A percentile compares a stretch with the other conserved stretches of the same genome.
Conservation (phyloP, 768 basidiomycete species). For the Leucogyrophana mollusca region DNA sequence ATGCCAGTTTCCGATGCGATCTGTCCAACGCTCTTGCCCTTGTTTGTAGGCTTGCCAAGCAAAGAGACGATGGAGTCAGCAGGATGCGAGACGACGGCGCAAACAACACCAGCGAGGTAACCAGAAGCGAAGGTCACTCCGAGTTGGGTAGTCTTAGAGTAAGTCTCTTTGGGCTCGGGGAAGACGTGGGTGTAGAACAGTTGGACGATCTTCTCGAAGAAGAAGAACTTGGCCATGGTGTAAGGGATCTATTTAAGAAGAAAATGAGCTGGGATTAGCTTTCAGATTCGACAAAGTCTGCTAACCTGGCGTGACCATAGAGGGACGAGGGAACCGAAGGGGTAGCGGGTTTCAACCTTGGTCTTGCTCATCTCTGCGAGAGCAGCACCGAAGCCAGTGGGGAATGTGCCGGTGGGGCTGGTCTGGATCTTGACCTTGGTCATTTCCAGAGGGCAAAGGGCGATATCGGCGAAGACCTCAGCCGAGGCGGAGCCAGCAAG, state of each 20-base stretch:
- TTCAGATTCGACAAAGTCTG: background rate
- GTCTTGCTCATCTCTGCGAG: conserved; percentile 66
- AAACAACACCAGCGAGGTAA: conserved; percentile 94
- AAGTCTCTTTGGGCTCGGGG: conserved; percentile 72
- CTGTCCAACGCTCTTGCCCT: conserved; percentile 71
- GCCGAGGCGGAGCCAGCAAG: conserved; percentile 92
- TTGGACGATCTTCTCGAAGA: conserved; percentile 87
- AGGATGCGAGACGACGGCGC: conserved; percentile 94
- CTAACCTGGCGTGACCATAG: conserved; percentile 86
- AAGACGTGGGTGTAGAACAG: conserved; percentile 89
- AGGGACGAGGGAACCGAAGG: conserved; percentile 82
- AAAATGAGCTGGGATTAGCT: background rate
- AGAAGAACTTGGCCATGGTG: conserved; percentile 99
- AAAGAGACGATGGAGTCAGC: conserved; percentile 92
- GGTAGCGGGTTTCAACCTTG: conserved; percentile 73
- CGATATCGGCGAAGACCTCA: conserved; percentile 94
- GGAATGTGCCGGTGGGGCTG: conserved; percentile 72
- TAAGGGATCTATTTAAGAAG: conserved; percentile 72
- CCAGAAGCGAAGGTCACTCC: conserved; percentile 88
- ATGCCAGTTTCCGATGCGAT: conserved; percentile 74
- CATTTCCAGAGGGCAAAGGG: conserved; percentile 94
- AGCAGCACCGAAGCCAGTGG: conserved; percentile 69
- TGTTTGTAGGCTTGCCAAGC: conserved; percentile 88
- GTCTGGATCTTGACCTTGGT: conserved; percentile 92
- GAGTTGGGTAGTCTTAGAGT: conserved; percentile 82